A percentile compares a stretch with the other conserved stretches of the same genome.
Evolutionary conservation across 163 green algal species (phyloP).

Genomic region (Scenedesmus sp.): DNA sequence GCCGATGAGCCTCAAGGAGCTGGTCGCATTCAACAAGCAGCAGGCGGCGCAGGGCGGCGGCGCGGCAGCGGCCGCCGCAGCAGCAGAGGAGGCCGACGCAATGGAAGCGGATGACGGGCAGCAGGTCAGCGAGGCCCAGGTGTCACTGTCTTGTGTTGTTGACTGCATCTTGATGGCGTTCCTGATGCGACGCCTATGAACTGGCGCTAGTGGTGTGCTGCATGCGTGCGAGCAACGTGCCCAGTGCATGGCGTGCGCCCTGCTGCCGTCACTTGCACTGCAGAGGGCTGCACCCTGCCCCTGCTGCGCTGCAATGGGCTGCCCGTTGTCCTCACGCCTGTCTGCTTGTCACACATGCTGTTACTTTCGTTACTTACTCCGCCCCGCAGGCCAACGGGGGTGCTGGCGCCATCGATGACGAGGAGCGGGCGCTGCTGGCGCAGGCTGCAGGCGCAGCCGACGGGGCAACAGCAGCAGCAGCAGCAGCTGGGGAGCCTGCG

Average conservation of each 20-base stretch:
- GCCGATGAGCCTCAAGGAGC: constrained; percentile 86
- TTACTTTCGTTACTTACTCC: background rate
- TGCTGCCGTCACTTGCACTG: too few species aligned
- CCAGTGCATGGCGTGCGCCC: too few species aligned
- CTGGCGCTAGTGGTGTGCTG: too few species aligned
- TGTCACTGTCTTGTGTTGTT: too few species aligned
- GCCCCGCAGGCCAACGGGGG: background rate
- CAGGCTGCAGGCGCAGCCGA: constrained; percentile 69
- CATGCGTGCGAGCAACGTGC: too few species aligned
- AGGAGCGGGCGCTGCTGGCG: constrained; percentile 80
- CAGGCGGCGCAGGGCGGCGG: background rate
- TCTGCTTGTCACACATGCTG: background rate
- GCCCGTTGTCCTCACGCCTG: background rate
- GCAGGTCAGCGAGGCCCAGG: background rate
- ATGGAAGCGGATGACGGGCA: background rate
- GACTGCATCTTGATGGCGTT: too few species aligned
- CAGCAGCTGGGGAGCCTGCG: constrained; percentile 36
- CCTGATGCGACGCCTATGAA: too few species aligned
- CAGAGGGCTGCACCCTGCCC: too few species aligned
- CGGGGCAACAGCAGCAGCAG: constrained; percentile 30
- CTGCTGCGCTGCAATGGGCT: too few species aligned
- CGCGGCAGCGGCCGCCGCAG: constrained; percentile 9
- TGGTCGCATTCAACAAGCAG: constrained; percentile 86
- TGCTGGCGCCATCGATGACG: constrained; percentile 58
- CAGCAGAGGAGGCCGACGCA: constrained; percentile 41